Evolutionary conservation across 1,284 basidiomycete species (phyloP), one percentile per base, ranked within the genome.

Genomic region (Ganoderma lucidum): DNA sequence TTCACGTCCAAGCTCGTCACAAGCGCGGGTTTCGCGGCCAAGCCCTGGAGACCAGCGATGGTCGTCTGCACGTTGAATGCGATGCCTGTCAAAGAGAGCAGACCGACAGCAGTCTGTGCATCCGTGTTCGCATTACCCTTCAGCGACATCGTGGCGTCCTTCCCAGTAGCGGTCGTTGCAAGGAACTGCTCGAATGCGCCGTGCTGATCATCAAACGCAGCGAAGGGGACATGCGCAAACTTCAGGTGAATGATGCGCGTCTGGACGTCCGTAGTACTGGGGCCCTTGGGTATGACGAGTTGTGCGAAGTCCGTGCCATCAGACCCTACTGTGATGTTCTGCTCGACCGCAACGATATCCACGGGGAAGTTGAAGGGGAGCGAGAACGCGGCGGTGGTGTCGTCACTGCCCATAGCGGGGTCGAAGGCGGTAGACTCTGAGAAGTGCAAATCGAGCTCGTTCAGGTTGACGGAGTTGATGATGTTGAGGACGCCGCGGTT

Each of bases 301-400:
- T 88, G 82, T 8, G 91, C 93, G 70, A 93, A 89, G 28, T 87
- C 81, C 65, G 83, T 81, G 9, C 86, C 88, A 28, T 87, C 77
- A 72, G 85, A 87, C 35, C 84, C 85, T 56, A 90, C 82, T 0
- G 85, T 88, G 71, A 93, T 87, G 56, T 87, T 89, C 79, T 91
- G 89, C 67, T 87, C 84, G 63, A 93, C 78, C 4, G 88, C 83
- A 23, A 83, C 83, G 71, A 94, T 90, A 75, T 93, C 88, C 64
- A 94, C 72, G 0, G 93, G 91, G 82, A 94, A 93, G 39, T 77
- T 84, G 76, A 94, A 94, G 2, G 93, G 93, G 12, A 94, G 80
- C 59, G 84, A 86, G 82, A 94, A 93, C 2, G 86, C 81, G 0
- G 89, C 89, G 28, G 85, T 85, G 0, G 91, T 89, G 63, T 86